Evolutionary conservation across 768 basidiomycete genomes (phyloP).

Genomic region (Tricholoma saponaceum): DNA sequence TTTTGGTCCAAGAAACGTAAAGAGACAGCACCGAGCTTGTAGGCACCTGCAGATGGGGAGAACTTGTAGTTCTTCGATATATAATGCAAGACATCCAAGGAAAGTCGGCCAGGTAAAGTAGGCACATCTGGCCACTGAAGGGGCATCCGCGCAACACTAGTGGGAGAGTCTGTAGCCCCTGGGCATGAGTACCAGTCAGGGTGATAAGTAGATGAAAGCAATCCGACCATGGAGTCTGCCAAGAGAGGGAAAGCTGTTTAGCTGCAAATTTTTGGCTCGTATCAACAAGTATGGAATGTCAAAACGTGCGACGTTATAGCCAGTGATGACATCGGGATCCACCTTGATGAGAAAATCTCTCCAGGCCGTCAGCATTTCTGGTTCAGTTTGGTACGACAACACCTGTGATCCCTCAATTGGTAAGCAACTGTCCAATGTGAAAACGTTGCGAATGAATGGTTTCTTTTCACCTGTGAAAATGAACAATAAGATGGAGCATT

Average conservation of each 20-base stretch:
- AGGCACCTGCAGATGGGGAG: not conserved
- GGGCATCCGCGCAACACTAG: not conserved
- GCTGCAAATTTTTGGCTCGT: slow-evolving; percentile 8
- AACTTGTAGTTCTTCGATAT: not conserved
- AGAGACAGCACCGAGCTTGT: slow-evolving; percentile 7
- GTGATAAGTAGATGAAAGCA: not conserved
- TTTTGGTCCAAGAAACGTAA: slow-evolving; percentile 7
- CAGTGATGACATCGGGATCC: no score
- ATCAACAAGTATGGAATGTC: no score
- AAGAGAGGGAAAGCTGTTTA: not conserved
- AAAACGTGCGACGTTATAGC: no score
- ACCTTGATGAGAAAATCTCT: no score
- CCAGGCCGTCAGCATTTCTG: slow-evolving; percentile 2
- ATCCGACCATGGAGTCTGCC: not conserved
- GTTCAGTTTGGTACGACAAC: slow-evolving; percentile 4
- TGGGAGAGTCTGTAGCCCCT: slow-evolving; percentile 3
- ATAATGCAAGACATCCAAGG: slow-evolving; percentile 10
- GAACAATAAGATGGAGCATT: not conserved
- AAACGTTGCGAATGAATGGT: slow-evolving; percentile 11
- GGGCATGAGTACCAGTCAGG: not conserved
- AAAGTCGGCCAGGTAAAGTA: slow-evolving; percentile 3
- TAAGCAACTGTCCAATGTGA: slow-evolving; percentile 10
- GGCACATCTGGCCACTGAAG: not conserved
- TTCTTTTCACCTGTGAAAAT: not conserved
- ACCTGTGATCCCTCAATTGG: slow-evolving; percentile 9